A percentile compares a stretch with the other conserved stretches of the same genome.
These are phyloP conservation scores for Tausonia pullulans DNA, from an alignment of 1,284 basidiomycete genomes.

Conservation along the genomic window DNA sequence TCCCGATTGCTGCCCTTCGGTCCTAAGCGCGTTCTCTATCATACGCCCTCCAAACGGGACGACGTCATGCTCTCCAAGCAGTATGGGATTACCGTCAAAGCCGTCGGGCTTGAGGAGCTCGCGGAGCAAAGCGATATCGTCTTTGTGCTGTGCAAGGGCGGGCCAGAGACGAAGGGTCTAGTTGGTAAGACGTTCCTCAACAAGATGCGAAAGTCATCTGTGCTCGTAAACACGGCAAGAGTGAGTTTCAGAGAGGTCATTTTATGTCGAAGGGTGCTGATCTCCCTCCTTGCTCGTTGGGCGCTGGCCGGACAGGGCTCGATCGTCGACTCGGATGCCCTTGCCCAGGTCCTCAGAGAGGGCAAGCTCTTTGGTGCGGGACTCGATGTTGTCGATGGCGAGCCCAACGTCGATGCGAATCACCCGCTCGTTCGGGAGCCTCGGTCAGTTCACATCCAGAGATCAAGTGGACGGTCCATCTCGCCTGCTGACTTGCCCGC, in stretches of 20 bases:
- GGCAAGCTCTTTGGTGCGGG: conserved; percentile 83
- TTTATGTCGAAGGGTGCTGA: conserved; percentile 1
- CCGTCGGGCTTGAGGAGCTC: conserved; percentile 54
- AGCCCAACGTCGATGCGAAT: conserved; percentile 61
- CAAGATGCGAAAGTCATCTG: conserved; percentile 70
- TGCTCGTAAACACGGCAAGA: conserved; percentile 69
- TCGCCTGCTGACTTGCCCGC: not conserved
- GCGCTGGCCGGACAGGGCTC: conserved; percentile 34
- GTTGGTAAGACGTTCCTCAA: conserved; percentile 59
- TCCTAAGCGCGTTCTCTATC: conserved; percentile 16
- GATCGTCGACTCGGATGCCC: conserved; percentile 76
- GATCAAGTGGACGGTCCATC: not conserved
- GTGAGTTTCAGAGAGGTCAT: conserved; percentile 36
- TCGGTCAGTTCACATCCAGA: conserved; percentile 39
- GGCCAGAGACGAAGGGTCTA: conserved; percentile 56
- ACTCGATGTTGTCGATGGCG: conserved; percentile 85
- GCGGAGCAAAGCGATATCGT: conserved; percentile 66
- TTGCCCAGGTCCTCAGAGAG: conserved; percentile 37
- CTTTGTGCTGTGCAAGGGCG: conserved; percentile 73
- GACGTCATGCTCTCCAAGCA: conserved; percentile 44
- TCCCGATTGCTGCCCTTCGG: conserved; percentile 66
- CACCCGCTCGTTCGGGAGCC: conserved; percentile 71
- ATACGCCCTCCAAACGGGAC: conserved; percentile 20
- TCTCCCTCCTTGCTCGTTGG: conserved; percentile 5
- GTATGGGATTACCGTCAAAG: conserved; percentile 45